Evolutionary conservation across 345 rosid genomes (phyloP), one percentile per base, ranked within the genome.

Genomic region (Dipteronia sinensis): DNA sequence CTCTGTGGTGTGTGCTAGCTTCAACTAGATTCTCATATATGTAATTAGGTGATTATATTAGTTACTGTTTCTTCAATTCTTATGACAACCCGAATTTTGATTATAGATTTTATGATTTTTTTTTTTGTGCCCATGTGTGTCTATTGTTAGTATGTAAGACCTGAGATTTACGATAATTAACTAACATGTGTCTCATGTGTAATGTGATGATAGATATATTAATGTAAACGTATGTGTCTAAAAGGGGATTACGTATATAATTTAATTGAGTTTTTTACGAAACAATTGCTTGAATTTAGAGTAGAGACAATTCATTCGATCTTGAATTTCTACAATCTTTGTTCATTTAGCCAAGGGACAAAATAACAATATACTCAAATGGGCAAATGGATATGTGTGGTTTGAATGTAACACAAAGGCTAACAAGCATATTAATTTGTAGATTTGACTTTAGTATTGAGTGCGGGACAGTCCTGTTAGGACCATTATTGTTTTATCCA

Each of bases 301-400:
- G 44, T 13, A 29, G 19, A 17, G 64, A 65, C 64, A 31, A 20
- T 75, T 13, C 20, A 19, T 58, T 27, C 27, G 17, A 31, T 61
- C 76, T 77, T 25, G 68, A 74, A 63, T 58, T 46, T 69, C 62
- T 27, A 70, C 31, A 51, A 55, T 77, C 64, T 62, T 58, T 23
- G 55, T 40, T 20, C 59, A 63, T 71, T 75, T 70, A 71, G 77
- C 75, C 67, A 47, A 71, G 31, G 10, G 79, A 82, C 82, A 82
- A 78, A 74, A 56, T 59, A 31, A 70, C 68, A 79, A 71, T 79
- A 79, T 27, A 27, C 27, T 27, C 27, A 27, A 27, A 27, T 27
- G 1, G 27, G 27, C 27, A 27, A 27, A 1, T 27, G 27, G 27
- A 0, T 27, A 27, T 27, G 27, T 27, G 27, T 27, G 1, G 27